Evolutionary conservation across 2,329 filamentous ascomycete genomes (phyloP).

Genomic region (Tothia fuscella): DNA sequence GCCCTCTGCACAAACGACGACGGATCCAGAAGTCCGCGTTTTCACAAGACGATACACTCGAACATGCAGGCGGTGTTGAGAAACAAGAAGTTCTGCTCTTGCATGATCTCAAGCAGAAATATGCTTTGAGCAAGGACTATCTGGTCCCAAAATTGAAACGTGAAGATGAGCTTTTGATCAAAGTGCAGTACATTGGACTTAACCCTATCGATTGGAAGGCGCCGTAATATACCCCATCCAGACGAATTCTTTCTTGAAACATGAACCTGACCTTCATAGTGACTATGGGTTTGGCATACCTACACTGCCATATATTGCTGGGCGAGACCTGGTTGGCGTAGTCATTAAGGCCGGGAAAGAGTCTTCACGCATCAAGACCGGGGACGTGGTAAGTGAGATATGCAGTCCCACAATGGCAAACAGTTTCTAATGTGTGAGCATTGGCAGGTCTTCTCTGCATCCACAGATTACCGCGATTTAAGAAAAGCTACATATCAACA

Average conservation of each 20-base stretch:
- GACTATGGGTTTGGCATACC: conserved; percentile 62
- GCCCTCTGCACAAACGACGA: too few species aligned
- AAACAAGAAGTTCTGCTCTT: conserved; percentile 39
- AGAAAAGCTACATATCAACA: conserved; percentile 62
- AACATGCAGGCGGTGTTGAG: too few species aligned
- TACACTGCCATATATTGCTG: conserved; percentile 54
- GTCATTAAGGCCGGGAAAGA: conserved; percentile 38
- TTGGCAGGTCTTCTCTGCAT: conserved; percentile 47
- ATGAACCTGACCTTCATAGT: conserved; percentile 26
- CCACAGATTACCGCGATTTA: conserved; percentile 61
- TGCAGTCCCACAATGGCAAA: background rate
- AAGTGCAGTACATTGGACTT: conserved; percentile 51
- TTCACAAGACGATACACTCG: too few species aligned
- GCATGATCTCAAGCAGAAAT: conserved; percentile 38
- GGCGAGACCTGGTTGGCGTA: conserved; percentile 56
- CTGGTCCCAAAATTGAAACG: conserved; percentile 33
- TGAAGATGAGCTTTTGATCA: conserved; percentile 49
- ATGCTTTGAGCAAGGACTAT: conserved; percentile 34
- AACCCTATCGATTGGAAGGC: conserved; percentile 71
- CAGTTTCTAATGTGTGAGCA: background rate
- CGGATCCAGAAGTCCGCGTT: too few species aligned
- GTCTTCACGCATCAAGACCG: conserved; percentile 39
- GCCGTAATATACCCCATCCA: conserved; percentile 38
- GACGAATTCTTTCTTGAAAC: background rate
- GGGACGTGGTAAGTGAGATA: conserved; percentile 46